Percentiles rank a stretch among this genome's conserved stretches.
These are phyloP conservation scores for Chlamydomonas incerta DNA, from an alignment of 139 green algal species.

Conservation along the genomic window DNA sequence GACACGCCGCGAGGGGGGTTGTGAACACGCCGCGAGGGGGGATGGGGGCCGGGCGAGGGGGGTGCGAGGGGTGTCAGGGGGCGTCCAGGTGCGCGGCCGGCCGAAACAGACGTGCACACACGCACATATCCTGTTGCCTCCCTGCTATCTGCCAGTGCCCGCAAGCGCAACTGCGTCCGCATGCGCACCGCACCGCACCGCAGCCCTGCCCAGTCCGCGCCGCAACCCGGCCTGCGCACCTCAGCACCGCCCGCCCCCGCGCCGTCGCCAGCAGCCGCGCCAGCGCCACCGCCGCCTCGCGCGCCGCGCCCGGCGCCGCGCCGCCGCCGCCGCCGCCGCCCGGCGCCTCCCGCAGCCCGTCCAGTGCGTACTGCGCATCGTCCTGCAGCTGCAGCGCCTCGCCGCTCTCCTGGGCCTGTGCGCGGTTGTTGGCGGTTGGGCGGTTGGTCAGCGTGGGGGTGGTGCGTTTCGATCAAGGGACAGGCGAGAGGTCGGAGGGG, in stretches of 20 bases:
- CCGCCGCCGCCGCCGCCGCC: conserved; percentile 44
- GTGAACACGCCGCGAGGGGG: no score
- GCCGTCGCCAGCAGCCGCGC: conserved; percentile 59
- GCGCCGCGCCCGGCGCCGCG: conserved; percentile 49
- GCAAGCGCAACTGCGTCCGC: no score
- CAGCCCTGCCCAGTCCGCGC: background rate
- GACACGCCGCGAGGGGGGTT: no score
- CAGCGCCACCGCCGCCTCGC: conserved; percentile 51
- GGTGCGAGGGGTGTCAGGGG: no score
- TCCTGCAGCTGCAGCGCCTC: conserved; percentile 71
- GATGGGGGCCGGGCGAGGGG: background rate
- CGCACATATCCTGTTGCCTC: no score
- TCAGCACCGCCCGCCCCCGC: conserved; percentile 53
- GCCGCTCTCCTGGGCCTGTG: conserved; percentile 76
- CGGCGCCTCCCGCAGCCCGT: conserved; percentile 57
- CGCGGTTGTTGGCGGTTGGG: background rate
- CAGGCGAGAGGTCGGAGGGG: no score
- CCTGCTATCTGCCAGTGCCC: no score
- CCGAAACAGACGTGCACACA: no score
- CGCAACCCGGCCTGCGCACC: background rate
- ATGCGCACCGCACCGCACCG: no score
- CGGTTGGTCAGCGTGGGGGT: no score
- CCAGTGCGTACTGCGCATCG: conserved; percentile 72
- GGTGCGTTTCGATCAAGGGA: no score
- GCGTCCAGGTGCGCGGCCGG: no score